Evolutionary conservation across 2,329 filamentous ascomycete species (phyloP), one percentile per base, ranked within the genome.

Genomic region (Colletotrichum navitas): DNA sequence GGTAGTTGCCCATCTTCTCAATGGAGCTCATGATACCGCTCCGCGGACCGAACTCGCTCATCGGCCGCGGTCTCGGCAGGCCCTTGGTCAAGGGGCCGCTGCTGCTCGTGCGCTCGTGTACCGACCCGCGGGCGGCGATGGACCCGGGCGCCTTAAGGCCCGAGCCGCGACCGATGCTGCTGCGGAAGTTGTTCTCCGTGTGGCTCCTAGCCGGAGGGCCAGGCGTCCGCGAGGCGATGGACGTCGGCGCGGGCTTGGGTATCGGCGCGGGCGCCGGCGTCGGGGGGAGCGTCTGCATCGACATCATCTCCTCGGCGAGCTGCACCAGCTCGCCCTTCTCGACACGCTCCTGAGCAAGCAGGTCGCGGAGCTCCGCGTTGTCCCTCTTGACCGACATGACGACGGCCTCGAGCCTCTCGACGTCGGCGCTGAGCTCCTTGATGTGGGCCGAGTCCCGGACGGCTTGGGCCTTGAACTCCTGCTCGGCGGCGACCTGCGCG

Each of bases 321-420:
- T 90, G 89, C 45, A 96, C 93, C 49, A 96, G 85, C 82, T 95
- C 93, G 64, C 93, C 92, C 85, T 96, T 95, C 82, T 96, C 93
- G 26, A 94, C 88, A 8, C 93, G 87, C 82, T 96, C 93, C 72
- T 88, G 85, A 79, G 94, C 91, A 10, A 96, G 85, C 75, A 93
- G 87, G 24, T 84, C 80, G 43, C 91, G 83, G 34, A 95, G 84
- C 43, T 88, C 85, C 41, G 88, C 86, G 74, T 94, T 93, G 76
- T 95, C 92, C 5, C 86, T 84, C 79, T 92, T 90, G 55, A 96
- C 86, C 8, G 91, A 91, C 41, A 85, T 83, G 68, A 96, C 85
- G 68, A 96, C 92, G 7, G 92, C 90, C 76, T 91, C 89, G 14
- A 97, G 86, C 63, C 93, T 92, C 74, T 92, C 89, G 36, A 95